phyloP scores from a whole-genome alignment of 352 stramenopile species.

The Phytophthora pistaciae region DNA sequence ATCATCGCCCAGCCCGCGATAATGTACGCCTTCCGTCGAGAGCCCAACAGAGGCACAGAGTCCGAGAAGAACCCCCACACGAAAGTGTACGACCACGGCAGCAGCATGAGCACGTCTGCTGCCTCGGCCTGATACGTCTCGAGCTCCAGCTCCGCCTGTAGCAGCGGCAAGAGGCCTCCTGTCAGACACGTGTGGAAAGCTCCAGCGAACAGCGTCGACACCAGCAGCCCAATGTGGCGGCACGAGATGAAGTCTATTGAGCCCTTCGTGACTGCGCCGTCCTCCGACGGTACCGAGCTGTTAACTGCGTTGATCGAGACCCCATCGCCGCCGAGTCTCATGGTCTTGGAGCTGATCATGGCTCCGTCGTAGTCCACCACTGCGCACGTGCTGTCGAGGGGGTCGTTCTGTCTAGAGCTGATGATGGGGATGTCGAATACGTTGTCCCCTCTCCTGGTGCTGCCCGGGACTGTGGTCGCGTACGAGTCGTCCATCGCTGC shows the following conservation, averaged over 20 bases:
- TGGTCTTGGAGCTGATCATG: conserved; percentile 21
- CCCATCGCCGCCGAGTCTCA: background rate
- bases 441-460: conserved; percentile 30
- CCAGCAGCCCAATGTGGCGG: conserved; percentile 43
- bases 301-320: conserved; percentile 20
- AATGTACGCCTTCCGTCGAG: conserved; percentile 65
- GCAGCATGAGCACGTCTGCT: conserved; percentile 43
- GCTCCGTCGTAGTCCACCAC: conserved; percentile 41
- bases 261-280: conserved; percentile 8
- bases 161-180: conserved; percentile 46
- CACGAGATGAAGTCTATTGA: conserved; percentile 25
- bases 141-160: conserved; percentile 51
- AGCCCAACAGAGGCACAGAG: conserved; percentile 50
- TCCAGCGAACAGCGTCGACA: conserved; percentile 49
- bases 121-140: conserved; percentile 43
- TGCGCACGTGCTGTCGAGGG: conserved; percentile 39
- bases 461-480: conserved; percentile 25
- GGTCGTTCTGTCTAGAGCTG: conserved; percentile 14
- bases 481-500: conserved; percentile 29
- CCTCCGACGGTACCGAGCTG: conserved; percentile 19
- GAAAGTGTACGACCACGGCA: conserved; percentile 64
- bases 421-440: conserved; percentile 32
- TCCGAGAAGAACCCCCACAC: conserved; percentile 67
- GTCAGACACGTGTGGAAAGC: conserved; percentile 47
- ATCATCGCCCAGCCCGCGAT: conserved; percentile 56